These are phyloP conservation scores for Lactarius pseudohatsudake DNA, from an alignment of 768 basidiomycete genomes.

Conservation along the genomic window DNA sequence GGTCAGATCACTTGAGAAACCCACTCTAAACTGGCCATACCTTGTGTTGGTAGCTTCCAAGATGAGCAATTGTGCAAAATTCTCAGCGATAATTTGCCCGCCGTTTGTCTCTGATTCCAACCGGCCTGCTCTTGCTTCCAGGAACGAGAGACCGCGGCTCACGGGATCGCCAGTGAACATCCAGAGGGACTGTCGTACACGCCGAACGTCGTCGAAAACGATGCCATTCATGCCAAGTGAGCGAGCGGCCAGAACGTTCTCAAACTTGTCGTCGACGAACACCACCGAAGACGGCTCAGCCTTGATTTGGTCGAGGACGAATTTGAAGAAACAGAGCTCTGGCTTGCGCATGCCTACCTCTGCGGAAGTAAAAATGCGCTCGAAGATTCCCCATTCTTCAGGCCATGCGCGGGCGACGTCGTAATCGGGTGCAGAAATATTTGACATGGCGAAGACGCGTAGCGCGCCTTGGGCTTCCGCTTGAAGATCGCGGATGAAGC, in stretches of 20 bases:
- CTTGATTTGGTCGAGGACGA: conserved; percentile 46
- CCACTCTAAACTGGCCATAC: conserved; percentile 33
- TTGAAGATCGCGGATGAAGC: conserved; percentile 49
- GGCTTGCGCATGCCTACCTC: conserved; percentile 55
- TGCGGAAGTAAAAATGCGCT: conserved; percentile 52
- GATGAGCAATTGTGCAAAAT: conserved; percentile 60
- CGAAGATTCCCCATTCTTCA: conserved; percentile 51
- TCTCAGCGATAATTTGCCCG: conserved; percentile 46
- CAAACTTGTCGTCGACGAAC: conserved; percentile 60
- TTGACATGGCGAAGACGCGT: conserved; percentile 56
- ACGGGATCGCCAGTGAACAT: conserved; percentile 51
- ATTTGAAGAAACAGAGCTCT: conserved; percentile 51
- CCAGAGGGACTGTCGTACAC: conserved; percentile 47
- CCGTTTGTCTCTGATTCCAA: conserved; percentile 47
- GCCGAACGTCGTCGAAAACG: conserved; percentile 45
- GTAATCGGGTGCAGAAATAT: conserved; percentile 56
- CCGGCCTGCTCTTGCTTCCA: conserved; percentile 41
- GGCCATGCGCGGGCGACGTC: conserved; percentile 45
- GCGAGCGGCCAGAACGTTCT: conserved; percentile 57
- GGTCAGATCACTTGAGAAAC: background rate
- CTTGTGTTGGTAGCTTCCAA: conserved; percentile 49
- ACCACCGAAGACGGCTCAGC: conserved; percentile 48
- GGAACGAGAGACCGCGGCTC: conserved; percentile 43
- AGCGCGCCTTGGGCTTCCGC: conserved; percentile 37
- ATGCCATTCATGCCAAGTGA: conserved; percentile 58